Evolutionary conservation across 2,329 filamentous ascomycete species (phyloP), one percentile per base, ranked within the genome.

Genomic region (Xylariaceae sp.): DNA sequence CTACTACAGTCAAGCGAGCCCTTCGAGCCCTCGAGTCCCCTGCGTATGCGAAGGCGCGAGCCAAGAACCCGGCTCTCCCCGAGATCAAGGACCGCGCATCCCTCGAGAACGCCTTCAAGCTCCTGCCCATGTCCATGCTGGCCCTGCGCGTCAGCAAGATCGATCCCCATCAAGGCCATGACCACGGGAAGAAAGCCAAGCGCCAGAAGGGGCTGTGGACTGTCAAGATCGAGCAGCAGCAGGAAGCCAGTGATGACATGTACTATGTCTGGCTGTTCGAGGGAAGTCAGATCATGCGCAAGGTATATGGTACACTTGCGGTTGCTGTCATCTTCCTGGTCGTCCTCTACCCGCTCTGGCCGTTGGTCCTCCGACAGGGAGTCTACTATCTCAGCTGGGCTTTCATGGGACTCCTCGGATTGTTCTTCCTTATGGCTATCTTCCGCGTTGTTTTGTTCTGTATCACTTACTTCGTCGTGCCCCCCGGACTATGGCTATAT

Each of bases 261-360:
- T 90, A 98, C 68, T 98, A 96, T 57, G 82, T 90, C 40, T 98
- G 90, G 88, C 69, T 98, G 35, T 96, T 89, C 60, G 92, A 98
- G 55, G 90, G 90, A 13, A 80, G 85, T 36, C 90, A 96, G 63
- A 77, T 90, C 68, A 94, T 88, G 73, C 84, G 85, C 64, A 92
- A 94, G 67, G 71, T 94, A 23, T 94, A 94, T 62, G 90, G 88
- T 6, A 80, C 70, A 6, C 82, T 89, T 35, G 89, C 89, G 3
- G 72, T 98, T 29, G 67, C 85, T 9, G 65, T 81, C 41, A 89
- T 98, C 52, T 89, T 98, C 54, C 77, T 84, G 11, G 68, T 95
- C 16, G 89, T 98, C 39, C 77, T 95, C 53, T 98, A 98, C 68
- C 92, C 92, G 8, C 75, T 98, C 37, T 98, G 92, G 92, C 92